Evolutionary conservation across 768 basidiomycete species (phyloP), one percentile per base, ranked within the genome.

Genomic region (Tylopilus balloui): DNA sequence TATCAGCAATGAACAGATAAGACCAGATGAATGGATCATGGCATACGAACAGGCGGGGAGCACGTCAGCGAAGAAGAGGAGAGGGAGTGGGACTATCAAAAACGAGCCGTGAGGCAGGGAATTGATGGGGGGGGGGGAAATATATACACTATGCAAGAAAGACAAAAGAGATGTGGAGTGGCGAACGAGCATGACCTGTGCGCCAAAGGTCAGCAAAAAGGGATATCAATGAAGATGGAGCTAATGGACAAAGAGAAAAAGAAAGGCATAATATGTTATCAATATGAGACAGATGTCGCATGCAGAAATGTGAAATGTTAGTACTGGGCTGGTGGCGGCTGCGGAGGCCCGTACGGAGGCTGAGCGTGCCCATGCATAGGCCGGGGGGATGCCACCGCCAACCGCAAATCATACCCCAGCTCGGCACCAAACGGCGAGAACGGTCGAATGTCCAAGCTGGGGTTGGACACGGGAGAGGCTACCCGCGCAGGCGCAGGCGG

Each of bases 341-440:
- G 48, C 6, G 15, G 10, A 3, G 9, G n/a, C 7, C 32, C 32
- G n/a, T 17, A 1, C 10, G n/a, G 35, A 36, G 35, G 19, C 17
- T 36, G 35, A 20, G 19, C 10, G 21, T 51, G 51, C 1, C 42
- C 53, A n/a, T 36, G 47, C 4, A 37, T 11, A 37, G 59, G 47
- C 1, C 15, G 9, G 6, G 59, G 53, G 4, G 52, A 43, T 24
- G 6, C 45, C 12, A 63, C 11, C 2, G 24, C 39, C 8, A 25
- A 12, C 8, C 53, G 39, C 8, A 40, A 9, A 9, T 63, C 58
- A 17, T 60, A 54, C 29, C 54, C 54, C 11, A 59, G 17, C n/a
- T 65, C 70, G 7, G 69, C 53, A 15, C 65, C 61, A 57, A 80
- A 78, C 2, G 78, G 77, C 2, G 76, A 75, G 57, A 79, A 78